These are phyloP conservation scores for Hibiscus trionum DNA, from an alignment of 345 rosid genomes.

Conservation along the genomic window DNA sequence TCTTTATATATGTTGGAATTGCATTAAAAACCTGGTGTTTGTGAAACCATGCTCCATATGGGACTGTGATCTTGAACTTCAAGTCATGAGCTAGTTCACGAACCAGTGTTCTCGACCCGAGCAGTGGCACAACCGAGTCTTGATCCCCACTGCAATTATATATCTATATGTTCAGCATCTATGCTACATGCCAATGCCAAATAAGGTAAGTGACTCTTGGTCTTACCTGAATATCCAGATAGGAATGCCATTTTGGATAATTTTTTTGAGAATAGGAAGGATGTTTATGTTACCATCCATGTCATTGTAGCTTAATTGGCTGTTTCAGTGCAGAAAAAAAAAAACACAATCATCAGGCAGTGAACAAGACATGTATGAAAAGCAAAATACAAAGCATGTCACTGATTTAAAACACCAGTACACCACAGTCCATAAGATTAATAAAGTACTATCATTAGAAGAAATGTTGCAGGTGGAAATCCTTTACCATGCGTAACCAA, in stretches of 20 bases:
- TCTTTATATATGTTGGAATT: not conserved
- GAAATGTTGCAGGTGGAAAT: no score
- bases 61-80: constrained; percentile 50
- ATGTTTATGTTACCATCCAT: constrained; percentile 57
- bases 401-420: not conserved
- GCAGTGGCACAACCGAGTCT: constrained; percentile 78
- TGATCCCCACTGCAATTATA: constrained; percentile 58
- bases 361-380: no score
- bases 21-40: constrained; percentile 63
- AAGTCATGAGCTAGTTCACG: constrained; percentile 70
- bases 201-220: not conserved
- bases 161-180: constrained; percentile 12
- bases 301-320: constrained; percentile 48
- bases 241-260: constrained; percentile 46
- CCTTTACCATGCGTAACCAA: no score
- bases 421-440: not conserved
- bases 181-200: constrained; percentile 19
- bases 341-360: constrained; percentile 22
- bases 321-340: constrained; percentile 21
- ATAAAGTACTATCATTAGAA: no score
- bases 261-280: constrained; percentile 67
- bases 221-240: constrained; percentile 81
- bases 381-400: not conserved
- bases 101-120: constrained; percentile 70
- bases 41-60: constrained; percentile 88